These are phyloP conservation scores for Gossypium ekmanianum DNA, from an alignment of 345 rosid genomes.

Conservation along the genomic window DNA sequence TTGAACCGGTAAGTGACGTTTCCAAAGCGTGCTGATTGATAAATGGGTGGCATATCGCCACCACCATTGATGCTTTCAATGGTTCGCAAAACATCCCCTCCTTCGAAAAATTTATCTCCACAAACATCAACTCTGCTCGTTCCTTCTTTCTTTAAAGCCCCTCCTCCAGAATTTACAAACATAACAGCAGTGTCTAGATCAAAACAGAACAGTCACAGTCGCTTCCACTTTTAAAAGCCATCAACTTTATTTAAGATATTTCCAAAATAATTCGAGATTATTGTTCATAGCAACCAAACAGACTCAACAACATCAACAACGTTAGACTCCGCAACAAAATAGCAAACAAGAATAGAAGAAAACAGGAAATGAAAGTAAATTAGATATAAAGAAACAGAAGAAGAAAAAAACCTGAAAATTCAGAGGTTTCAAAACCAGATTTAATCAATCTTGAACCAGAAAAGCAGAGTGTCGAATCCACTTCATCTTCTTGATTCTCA, in stretches of 20 bases:
- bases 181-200: slow-evolving; percentile 28
- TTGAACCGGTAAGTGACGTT: slow-evolving; percentile 31
- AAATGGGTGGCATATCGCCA: slow-evolving; percentile 37
- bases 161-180: slow-evolving; percentile 46
- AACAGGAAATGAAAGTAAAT: background rate
- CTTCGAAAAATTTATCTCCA: slow-evolving; percentile 33
- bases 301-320: background rate
- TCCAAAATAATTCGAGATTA: background rate
- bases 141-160: slow-evolving; percentile 19
- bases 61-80: slow-evolving; percentile 31
- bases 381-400: background rate
- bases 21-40: slow-evolving; percentile 45
- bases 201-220: slow-evolving; percentile 6
- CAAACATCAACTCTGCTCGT: slow-evolving; percentile 10
- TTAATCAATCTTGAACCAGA: slow-evolving; percentile 31
- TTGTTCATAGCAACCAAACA: background rate
- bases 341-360: background rate
- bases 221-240: background rate
- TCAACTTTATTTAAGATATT: background rate
- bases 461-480: slow-evolving; percentile 33
- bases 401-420: slow-evolving; percentile 24
- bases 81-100: slow-evolving; percentile 43
- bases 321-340: background rate
- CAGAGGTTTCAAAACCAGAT: slow-evolving; percentile 30
- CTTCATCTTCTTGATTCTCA: slow-evolving; percentile 9